Evolutionary conservation across 805 yeast species (phyloP).

Genomic region (Candida mattraensis): DNA sequence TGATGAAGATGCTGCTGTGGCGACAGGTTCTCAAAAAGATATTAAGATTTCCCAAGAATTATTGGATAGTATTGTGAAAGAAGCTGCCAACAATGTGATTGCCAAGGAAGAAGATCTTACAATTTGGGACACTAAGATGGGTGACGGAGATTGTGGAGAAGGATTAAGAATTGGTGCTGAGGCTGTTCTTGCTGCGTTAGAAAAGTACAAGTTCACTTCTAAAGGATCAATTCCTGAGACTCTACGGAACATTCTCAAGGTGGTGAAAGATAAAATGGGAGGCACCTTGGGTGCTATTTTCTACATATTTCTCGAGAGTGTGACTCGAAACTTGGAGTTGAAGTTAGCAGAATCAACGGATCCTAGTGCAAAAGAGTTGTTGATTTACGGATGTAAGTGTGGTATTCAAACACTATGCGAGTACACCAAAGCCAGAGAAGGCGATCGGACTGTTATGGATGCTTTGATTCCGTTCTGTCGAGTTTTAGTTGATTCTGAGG

Average conservation of each 20-base stretch:
- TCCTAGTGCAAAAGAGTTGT: slow-evolving; percentile 12
- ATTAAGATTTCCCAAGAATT: slow-evolving; percentile 21
- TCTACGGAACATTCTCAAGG: slow-evolving; percentile 28
- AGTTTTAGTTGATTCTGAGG: slow-evolving; percentile 22
- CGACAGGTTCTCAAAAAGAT: slow-evolving; percentile 12
- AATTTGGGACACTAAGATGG: slow-evolving; percentile 42
- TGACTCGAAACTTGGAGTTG: slow-evolving; percentile 28
- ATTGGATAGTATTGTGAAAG: slow-evolving; percentile 19
- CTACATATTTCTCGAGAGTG: slow-evolving; percentile 32
- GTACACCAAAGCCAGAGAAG: slow-evolving; percentile 39
- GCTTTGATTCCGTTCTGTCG: slow-evolving; percentile 38
- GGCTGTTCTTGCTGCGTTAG: slow-evolving; percentile 28
- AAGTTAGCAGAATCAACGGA: slow-evolving; percentile 16
- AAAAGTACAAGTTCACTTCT: slow-evolving; percentile 22
- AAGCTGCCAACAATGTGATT: slow-evolving; percentile 33
- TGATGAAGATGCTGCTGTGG: slow-evolving; percentile 25
- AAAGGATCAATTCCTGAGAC: slow-evolving; percentile 30
- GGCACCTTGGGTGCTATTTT: slow-evolving; percentile 41
- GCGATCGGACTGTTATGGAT: slow-evolving; percentile 42
- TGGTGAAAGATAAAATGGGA: slow-evolving; percentile 39
- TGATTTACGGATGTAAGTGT: slow-evolving; percentile 26
- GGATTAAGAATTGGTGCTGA: slow-evolving; percentile 37
- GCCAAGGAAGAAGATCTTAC: slow-evolving; percentile 38
- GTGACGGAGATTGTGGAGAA: slow-evolving; percentile 46
- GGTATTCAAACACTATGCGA: slow-evolving; percentile 33